Percentiles rank a stretch among this genome's conserved stretches.
Conservation (phyloP, 2,329 filamentous ascomycete species). For the Metarhizium brunneum region DNA sequence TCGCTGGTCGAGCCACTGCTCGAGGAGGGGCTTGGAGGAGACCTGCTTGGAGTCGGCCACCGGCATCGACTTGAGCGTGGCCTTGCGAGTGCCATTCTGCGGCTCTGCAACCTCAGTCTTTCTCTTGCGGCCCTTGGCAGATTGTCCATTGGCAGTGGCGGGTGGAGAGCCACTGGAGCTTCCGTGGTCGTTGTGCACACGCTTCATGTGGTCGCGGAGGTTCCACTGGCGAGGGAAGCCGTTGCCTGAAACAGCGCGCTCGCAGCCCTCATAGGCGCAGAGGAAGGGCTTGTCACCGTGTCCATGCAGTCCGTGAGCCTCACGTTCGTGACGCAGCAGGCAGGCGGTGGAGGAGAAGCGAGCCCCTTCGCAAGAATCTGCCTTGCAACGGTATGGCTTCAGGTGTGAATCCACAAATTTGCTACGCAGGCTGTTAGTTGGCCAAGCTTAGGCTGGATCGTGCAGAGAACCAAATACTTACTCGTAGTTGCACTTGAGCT, state of each 20-base stretch:
- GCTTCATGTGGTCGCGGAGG: conserved; percentile 92
- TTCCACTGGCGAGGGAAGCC: conserved; percentile 96
- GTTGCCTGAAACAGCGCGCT: conserved; percentile 70
- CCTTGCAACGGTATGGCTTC: conserved; percentile 94
- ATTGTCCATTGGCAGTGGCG: conserved; percentile 18
- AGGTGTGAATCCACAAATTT: conserved; percentile 96
- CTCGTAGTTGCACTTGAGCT: conserved; percentile 99
- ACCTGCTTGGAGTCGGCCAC: conserved; percentile 22
- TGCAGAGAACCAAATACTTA: conserved; percentile 40
- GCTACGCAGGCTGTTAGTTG: conserved; percentile 38
- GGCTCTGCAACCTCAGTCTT: conserved; percentile 42
- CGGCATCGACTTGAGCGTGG: conserved; percentile 32
- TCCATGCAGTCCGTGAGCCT: conserved; percentile 91
- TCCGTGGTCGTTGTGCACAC: conserved; percentile 66
- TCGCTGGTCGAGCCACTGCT: conserved; percentile 54
- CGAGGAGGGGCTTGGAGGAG: conserved; percentile 32
- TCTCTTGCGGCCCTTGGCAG: conserved; percentile 46
- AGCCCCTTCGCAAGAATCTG: conserved; percentile 70
- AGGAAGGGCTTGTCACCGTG: conserved; percentile 89
- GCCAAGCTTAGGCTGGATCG: neutral
- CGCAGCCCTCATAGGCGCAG: conserved; percentile 80
- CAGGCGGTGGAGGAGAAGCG: conserved; percentile 94
- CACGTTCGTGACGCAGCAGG: conserved; percentile 86
- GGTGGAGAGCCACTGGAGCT: conserved; percentile 32
- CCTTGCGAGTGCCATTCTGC: conserved; percentile 36